Evolutionary conservation across 2,329 filamentous ascomycete species (phyloP).

Genomic region (Metarhizium guizhouense): DNA sequence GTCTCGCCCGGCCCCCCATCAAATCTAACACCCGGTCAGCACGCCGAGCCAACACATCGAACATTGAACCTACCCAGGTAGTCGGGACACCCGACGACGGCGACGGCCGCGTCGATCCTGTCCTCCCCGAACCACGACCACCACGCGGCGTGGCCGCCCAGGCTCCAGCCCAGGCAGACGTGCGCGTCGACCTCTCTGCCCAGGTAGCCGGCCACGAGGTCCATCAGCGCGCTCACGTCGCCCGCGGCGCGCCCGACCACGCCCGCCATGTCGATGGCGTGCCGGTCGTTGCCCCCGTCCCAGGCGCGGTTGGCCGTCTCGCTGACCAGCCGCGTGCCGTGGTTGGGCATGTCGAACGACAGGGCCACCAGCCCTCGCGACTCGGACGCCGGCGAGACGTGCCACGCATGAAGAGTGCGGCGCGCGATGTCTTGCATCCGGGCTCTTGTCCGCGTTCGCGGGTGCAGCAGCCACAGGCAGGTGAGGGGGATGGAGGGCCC

Average conservation of each 20-base stretch:
- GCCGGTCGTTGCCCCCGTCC: slow-evolving; percentile 66
- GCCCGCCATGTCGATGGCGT: slow-evolving; percentile 89
- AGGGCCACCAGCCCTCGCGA: slow-evolving; percentile 63
- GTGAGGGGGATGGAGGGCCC: slow-evolving; percentile 47
- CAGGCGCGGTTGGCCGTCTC: slow-evolving; percentile 66
- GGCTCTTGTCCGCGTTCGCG: slow-evolving; percentile 59
- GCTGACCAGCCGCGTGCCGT: slow-evolving; percentile 65
- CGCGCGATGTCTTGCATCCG: slow-evolving; percentile 69
- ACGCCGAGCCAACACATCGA: neutral
- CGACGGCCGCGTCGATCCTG: slow-evolving; percentile 67
- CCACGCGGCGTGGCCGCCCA: slow-evolving; percentile 87
- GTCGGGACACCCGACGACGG: slow-evolving; percentile 85
- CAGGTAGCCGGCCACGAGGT: slow-evolving; percentile 68
- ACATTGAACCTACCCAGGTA: slow-evolving; percentile 48
- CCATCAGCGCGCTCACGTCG: slow-evolving; percentile 70
- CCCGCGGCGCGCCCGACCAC: slow-evolving; percentile 62
- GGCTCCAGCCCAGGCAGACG: slow-evolving; percentile 69
- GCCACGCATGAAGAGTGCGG: slow-evolving; percentile 62
- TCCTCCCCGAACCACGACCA: slow-evolving; percentile 71
- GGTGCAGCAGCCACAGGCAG: slow-evolving; percentile 88
- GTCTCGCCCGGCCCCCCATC: slow-evolving; percentile 68
- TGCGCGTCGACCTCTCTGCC: slow-evolving; percentile 47
- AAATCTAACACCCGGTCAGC: slow-evolving; percentile 36
- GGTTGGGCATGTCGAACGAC: slow-evolving; percentile 88
- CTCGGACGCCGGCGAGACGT: slow-evolving; percentile 25